Evolutionary conservation across 768 basidiomycete genomes (phyloP), one percentile per base, ranked within the genome.

Genomic region (Kwoniella botswanensis): DNA sequence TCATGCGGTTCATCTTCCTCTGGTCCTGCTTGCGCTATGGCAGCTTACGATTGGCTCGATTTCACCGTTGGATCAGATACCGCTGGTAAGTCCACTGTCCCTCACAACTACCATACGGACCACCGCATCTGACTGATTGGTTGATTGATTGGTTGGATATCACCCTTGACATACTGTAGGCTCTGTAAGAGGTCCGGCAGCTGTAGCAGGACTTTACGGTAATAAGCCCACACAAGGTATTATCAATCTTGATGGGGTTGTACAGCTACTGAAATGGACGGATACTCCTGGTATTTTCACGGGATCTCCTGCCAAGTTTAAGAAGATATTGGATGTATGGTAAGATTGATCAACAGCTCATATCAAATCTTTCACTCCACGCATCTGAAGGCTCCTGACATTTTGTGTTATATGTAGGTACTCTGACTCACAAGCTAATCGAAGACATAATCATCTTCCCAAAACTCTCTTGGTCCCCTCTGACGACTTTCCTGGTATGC

Each of bases 31-130:
- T 71, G 76, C 67, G 76, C 76, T 35, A 68, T 79, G 43, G 80
- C 70, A 4, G 79, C 82, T 0, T 83, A 83, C 59, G 74, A 72
- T 24, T 81, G 79, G 76, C 73, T 83, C 9, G 82, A 83, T 67
- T 67, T 76, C 46, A 69, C 77, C 17, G 43, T 83, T 24, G 82
- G 81, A 12, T 66, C 76, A 17, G 82, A 83, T 63, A 80, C 81
- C 2, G 67, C 60, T 13, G 75, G 71, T 73, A 42, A 56, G 65
- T 65, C 29, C 29, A 29, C 29, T 6, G 29, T 29, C 3, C 29
- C 29, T 29, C 29, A 29, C 29, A 29, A 29, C 29, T 29, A 4
- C 2, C 29, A 29, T 29, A 29, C 29, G 29, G 29, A 29, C 29
- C 29, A 29, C 29, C 29, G 29, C 29, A 29, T 29, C 29, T 29